Conservation (phyloP, 768 basidiomycete species). For the Pilatotrama ljubarskyi region DNA sequence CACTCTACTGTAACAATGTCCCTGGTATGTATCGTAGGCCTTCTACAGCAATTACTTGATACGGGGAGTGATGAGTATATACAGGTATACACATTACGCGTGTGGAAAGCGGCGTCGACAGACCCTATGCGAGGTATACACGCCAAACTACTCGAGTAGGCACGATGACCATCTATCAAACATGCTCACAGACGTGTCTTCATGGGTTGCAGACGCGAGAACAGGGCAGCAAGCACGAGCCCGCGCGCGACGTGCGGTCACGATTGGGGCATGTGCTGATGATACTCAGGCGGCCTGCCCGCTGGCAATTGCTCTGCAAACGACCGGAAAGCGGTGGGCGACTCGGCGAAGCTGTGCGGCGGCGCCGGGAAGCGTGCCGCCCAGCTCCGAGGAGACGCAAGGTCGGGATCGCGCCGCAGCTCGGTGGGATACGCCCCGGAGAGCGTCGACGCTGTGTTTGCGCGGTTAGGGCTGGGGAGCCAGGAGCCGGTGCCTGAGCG, state of each 20-base stretch:
- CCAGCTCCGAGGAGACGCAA: constrained; percentile 14
- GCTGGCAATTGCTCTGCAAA: background rate
- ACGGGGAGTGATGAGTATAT: background rate
- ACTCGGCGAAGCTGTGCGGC: constrained; percentile 2
- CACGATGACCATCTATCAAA: background rate
- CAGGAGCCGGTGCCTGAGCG: constrained; percentile 1
- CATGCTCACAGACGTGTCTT: background rate
- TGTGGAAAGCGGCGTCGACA: background rate
- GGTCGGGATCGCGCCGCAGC: constrained; percentile 18
- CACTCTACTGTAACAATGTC: background rate
- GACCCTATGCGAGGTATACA: background rate
- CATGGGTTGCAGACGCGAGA: background rate
- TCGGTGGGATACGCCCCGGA: constrained; percentile 18
- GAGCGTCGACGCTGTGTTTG: constrained; percentile 17
- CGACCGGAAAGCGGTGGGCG: background rate
- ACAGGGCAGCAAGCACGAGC: background rate
- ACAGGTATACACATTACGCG: background rate
- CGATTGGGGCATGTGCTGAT: background rate
- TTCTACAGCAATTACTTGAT: too few species aligned
- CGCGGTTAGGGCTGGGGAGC: constrained; percentile 11
- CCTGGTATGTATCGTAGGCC: background rate
- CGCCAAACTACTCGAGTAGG: background rate
- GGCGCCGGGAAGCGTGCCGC: constrained; percentile 12
- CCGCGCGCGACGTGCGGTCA: background rate
- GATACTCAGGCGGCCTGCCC: background rate